Evolutionary conservation across 306 rosid genomes (phyloP).

Genomic region (Geum urbanum): DNA sequence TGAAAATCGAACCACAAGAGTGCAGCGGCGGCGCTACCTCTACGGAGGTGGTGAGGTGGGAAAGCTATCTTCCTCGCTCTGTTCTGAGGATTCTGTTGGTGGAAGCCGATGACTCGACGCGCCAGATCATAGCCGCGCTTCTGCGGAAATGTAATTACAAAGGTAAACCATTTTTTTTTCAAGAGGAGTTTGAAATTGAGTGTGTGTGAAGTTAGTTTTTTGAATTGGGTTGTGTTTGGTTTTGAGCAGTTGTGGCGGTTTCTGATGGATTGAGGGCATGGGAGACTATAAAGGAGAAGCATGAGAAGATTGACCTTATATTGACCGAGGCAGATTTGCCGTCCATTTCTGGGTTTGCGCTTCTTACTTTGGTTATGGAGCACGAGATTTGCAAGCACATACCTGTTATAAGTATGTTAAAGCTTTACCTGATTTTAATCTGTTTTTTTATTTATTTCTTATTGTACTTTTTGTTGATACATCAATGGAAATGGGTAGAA

Average conservation of each 20-base stretch:
- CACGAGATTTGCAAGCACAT: conserved; percentile 62
- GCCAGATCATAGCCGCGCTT: conserved; percentile 67
- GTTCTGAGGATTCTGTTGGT: conserved; percentile 52
- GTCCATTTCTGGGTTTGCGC: conserved; percentile 66
- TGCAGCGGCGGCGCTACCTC: conserved; percentile 14
- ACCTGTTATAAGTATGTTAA: conserved; percentile 68
- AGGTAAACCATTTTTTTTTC: conserved; percentile 33
- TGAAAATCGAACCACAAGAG: conserved; percentile 6
- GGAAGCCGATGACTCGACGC: conserved; percentile 78
- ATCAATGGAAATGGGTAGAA: conserved; percentile 6
- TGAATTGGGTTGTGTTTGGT: conserved; percentile 7
- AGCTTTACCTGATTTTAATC: neutral
- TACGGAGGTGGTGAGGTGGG: conserved; percentile 34
- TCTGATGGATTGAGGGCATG: conserved; percentile 71
- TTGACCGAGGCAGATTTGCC: conserved; percentile 79
- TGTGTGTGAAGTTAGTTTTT: neutral
- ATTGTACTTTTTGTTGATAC: neutral
- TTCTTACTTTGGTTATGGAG: conserved; percentile 66
- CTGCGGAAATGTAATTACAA: conserved; percentile 70
- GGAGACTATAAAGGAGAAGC: conserved; percentile 56
- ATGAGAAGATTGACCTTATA: conserved; percentile 52
- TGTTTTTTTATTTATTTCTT: neutral
- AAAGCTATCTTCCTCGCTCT: conserved; percentile 38
- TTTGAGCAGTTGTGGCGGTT: conserved; percentile 55
- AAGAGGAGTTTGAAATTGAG: neutral